Evolutionary conservation across 441 rosid genomes (phyloP), one percentile per base, ranked within the genome.

Genomic region (Gossypium lobatum): DNA sequence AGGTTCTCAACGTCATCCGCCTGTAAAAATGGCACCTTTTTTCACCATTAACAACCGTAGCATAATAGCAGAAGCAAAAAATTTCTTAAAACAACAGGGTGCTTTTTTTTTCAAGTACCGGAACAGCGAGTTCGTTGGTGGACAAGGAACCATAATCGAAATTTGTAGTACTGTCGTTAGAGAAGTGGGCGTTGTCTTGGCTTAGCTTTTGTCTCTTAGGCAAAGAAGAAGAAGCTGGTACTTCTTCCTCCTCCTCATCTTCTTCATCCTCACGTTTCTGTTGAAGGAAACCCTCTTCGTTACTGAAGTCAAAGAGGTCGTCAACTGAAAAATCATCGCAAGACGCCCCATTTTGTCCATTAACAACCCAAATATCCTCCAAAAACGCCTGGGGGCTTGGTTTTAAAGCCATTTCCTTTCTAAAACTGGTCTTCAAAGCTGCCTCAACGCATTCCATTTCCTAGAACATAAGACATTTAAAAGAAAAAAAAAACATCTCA

Each of bases 221-320:
- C 73, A 83, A 71, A 73, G 78, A 68, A 73, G 61, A 70, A 25
- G 20, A 31, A 52, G 21, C 28, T 0, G 17, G 64, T 1, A 11
- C 76, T 14, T 34, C 20, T 31, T 23, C 78, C 34, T 46, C 55
- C 21, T 64, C 59, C 14, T 72, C 9, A 52, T 76, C 57, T 28
- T 79, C 83, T 58, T 76, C 78, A 1, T 50, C 70, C 0, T 78
- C 84, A 17, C 25, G 83, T 8, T 31, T 31, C 37, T 76, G 80
- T 48, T 77, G 84, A n/a, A 75, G 68, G n/a, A 88, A 84, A 20
- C 77, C 88, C 17, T 85, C 86, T 25, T 82, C 90, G 74, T 86
- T 88, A 3, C 92, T 85, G 73, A 93, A 87, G 79, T 93, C 97
- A 37, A 93, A 84, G 39, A 93, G 79, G 34, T 89, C 91, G 66